phyloP scores from a whole-genome alignment of 2,329 filamentous ascomycete genomes.

The Nectriaceae sp. region DNA sequence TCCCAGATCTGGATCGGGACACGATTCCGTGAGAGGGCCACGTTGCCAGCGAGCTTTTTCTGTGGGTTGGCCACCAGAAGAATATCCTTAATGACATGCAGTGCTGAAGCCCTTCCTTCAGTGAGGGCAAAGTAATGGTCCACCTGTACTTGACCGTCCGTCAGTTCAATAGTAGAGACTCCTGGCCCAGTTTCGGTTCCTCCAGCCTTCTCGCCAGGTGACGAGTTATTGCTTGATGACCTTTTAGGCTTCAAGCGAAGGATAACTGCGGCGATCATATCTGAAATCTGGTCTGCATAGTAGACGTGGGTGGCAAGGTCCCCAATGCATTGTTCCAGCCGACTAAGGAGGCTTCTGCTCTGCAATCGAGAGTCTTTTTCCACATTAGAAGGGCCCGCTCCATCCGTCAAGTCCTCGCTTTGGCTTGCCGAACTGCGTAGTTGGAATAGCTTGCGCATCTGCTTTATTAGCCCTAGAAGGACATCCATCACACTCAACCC shows the following conservation, averaged over 20 bases:
- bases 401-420: constrained; percentile 30
- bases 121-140: constrained; percentile 57
- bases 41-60: constrained; percentile 58
- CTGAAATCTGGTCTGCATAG: constrained; percentile 92
- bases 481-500: constrained; percentile 97
- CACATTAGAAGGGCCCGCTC: constrained; percentile 33
- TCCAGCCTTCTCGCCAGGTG: constrained; percentile 50
- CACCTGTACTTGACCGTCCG: constrained; percentile 45
- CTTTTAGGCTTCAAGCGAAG: constrained; percentile 70
- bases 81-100: constrained; percentile 81
- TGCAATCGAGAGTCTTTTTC: constrained; percentile 43
- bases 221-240: constrained; percentile 44
- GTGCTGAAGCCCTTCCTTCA: constrained; percentile 62
- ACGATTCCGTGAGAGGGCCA: constrained; percentile 68
- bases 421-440: constrained; percentile 47
- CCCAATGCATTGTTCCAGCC: constrained; percentile 83
- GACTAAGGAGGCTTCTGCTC: constrained; percentile 65
- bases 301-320: constrained; percentile 92
- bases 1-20: constrained; percentile 89
- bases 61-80: constrained; percentile 77
- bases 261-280: constrained; percentile 86
- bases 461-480: constrained; percentile 79
- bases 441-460: constrained; percentile 77
- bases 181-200: constrained; percentile 35
- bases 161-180: constrained; percentile 40